phyloP scores from a whole-genome alignment of 495 filamentous ascomycete species.

The Neurospora africana region DNA sequence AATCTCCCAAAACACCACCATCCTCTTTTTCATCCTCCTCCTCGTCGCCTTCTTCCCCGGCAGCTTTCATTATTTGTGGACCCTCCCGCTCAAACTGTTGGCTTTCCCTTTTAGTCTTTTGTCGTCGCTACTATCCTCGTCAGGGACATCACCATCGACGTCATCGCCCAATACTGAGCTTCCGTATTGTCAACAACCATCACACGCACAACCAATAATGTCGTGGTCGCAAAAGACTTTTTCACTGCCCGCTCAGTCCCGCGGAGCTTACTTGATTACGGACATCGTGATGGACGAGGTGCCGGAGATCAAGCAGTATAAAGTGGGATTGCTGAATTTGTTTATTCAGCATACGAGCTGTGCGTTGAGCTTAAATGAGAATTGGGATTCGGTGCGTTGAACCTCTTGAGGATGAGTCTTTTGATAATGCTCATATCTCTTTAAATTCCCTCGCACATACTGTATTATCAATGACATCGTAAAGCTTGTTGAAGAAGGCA shows the following conservation, averaged over 20 bases:
- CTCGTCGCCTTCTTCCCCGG: conserved; percentile 44
- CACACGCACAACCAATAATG: conserved; percentile 37
- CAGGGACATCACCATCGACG: background rate
- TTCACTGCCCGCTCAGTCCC: conserved; percentile 57
- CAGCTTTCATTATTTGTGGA: conserved; percentile 41
- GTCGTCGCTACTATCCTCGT: conserved; percentile 2
- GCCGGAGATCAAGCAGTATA: conserved; percentile 69
- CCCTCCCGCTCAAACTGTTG: conserved; percentile 27
- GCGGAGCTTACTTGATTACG: conserved; percentile 88
- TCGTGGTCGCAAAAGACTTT: conserved; percentile 74
- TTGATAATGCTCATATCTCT: too few relatives aligned
- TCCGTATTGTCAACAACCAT: conserved; percentile 6
- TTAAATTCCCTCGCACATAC: too few relatives aligned
- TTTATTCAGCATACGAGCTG: conserved; percentile 89
- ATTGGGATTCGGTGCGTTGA: conserved; percentile 65
- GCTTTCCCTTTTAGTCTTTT: conserved; percentile 11
- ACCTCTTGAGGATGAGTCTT: background rate
- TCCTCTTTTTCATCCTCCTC: conserved; percentile 40
- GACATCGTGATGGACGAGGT: conserved; percentile 53
- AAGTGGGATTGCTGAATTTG: conserved; percentile 75
- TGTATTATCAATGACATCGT: too few relatives aligned
- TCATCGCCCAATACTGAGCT: background rate
- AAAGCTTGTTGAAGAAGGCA: too few relatives aligned
- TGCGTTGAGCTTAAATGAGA: conserved; percentile 84
- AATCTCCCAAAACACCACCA: conserved; percentile 18